Conservation (phyloP, 306 rosid genomes). For the Fragaria iinumae region DNA sequence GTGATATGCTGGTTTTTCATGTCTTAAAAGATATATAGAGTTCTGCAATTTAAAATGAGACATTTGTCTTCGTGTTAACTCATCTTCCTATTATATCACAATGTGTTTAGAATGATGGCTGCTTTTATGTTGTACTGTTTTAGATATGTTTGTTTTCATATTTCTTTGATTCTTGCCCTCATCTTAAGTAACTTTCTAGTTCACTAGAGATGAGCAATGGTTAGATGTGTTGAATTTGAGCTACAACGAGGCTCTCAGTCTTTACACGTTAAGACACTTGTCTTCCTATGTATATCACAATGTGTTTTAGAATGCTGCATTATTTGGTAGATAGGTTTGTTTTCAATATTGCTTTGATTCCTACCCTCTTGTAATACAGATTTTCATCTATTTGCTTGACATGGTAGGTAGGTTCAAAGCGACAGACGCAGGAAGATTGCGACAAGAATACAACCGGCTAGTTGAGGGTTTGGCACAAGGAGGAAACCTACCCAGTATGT, state of each 20-base stretch:
- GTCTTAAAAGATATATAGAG: neutral
- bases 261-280: neutral
- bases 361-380: conserved; percentile 27
- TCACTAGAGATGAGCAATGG: neutral
- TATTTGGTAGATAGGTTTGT: neutral
- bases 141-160: neutral
- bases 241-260: neutral
- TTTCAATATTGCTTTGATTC: neutral
- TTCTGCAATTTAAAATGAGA: no score
- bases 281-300: neutral
- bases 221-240: neutral
- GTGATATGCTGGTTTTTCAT: neutral
- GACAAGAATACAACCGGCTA: conserved; percentile 86
- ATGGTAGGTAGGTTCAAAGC: conserved; percentile 99
- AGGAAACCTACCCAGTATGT: conserved; percentile 78
- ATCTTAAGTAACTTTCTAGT: conserved; percentile 8
- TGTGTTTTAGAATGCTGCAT: neutral
- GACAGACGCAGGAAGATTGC: conserved; percentile 93
- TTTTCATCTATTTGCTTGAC: conserved; percentile 48
- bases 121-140: neutral
- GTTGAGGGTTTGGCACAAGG: conserved; percentile 93
- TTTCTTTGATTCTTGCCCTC: neutral
- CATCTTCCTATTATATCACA: neutral
- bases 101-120: neutral
- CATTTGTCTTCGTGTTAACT: neutral